phyloP scores from a whole-genome alignment of 2,329 filamentous ascomycete species.

The Penicillium sp. region DNA sequence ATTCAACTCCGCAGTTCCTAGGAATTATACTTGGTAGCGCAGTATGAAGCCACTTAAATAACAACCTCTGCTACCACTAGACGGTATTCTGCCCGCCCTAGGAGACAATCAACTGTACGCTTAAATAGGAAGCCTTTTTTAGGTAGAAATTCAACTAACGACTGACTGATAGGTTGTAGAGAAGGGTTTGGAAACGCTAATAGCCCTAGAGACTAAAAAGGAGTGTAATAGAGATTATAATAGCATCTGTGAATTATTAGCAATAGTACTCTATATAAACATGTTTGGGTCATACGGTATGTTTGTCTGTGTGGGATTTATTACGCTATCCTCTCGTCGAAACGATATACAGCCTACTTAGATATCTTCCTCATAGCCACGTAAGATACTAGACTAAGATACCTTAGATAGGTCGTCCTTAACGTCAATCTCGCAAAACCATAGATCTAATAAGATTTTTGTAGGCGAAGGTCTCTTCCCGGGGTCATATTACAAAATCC shows the following conservation, averaged over 20 bases:
- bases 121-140: constrained; percentile 15
- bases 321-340: too few relatives aligned
- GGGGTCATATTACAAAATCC: constrained; percentile 33
- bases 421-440: constrained; percentile 27
- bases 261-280: not conserved
- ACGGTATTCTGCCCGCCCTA: not conserved
- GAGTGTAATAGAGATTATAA: not conserved
- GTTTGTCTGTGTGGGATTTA: too few relatives aligned
- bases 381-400: constrained; percentile 2
- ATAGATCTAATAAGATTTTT: constrained; percentile 31
- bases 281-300: not conserved
- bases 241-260: not conserved
- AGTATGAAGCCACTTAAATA: constrained; percentile 10
- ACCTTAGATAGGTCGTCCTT: constrained; percentile 7
- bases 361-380: too few relatives aligned
- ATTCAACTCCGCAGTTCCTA: constrained; percentile 13
- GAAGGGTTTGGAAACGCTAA: constrained; percentile 1
- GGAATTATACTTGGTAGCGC: constrained; percentile 7
- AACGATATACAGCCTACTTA: too few relatives aligned
- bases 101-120: constrained; percentile 9
- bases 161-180: not conserved
- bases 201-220: not conserved
- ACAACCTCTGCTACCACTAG: constrained; percentile 2
- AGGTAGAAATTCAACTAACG: constrained; percentile 1
- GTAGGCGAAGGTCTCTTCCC: constrained; percentile 29